Percentiles rank a stretch among this genome's conserved stretches.
Evolutionary conservation across 2,329 filamentous ascomycete species (phyloP).

Genomic region (Penicillium janthinellum): DNA sequence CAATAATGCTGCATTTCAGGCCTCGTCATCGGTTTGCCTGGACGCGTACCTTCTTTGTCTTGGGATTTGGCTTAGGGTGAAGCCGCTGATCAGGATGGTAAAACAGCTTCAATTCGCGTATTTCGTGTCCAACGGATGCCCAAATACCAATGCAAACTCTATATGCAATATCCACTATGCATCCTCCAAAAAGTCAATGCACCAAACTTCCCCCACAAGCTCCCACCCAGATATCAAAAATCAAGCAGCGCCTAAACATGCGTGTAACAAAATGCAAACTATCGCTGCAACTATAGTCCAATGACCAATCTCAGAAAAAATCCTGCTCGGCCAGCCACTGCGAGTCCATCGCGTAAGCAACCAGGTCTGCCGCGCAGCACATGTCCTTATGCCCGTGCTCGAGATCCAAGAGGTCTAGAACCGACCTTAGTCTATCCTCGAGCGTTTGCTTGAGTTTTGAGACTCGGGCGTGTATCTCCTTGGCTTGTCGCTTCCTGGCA

Average conservation of each 20-base stretch:
- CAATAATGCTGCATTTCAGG: no score
- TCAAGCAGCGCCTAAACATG: background rate
- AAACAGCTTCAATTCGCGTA: no score
- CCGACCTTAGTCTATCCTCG: conserved; percentile 33
- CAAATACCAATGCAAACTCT: background rate
- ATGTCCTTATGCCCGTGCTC: conserved; percentile 44
- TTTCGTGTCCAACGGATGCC: background rate
- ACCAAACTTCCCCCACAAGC: background rate
- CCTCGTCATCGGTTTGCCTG: no score
- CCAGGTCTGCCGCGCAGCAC: conserved; percentile 47
- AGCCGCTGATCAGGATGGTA: no score
- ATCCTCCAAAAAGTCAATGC: background rate
- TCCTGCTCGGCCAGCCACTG: conserved; percentile 44
- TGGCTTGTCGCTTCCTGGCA: conserved; percentile 12
- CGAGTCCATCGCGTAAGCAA: conserved; percentile 47
- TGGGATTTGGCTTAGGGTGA: no score
- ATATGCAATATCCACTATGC: background rate
- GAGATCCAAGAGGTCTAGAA: conserved; percentile 41
- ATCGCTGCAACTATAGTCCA: background rate
- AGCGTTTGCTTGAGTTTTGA: conserved; percentile 33
- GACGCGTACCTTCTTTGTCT: no score
- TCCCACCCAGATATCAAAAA: background rate
- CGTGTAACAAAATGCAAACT: background rate
- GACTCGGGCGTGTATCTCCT: conserved; percentile 21
- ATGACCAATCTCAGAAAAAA: conserved; percentile 33